A percentile compares a stretch with the other conserved stretches of the same genome.
These are phyloP conservation scores for Aspergillus ellipticus DNA, from an alignment of 495 filamentous ascomycete genomes.

Conservation along the genomic window DNA sequence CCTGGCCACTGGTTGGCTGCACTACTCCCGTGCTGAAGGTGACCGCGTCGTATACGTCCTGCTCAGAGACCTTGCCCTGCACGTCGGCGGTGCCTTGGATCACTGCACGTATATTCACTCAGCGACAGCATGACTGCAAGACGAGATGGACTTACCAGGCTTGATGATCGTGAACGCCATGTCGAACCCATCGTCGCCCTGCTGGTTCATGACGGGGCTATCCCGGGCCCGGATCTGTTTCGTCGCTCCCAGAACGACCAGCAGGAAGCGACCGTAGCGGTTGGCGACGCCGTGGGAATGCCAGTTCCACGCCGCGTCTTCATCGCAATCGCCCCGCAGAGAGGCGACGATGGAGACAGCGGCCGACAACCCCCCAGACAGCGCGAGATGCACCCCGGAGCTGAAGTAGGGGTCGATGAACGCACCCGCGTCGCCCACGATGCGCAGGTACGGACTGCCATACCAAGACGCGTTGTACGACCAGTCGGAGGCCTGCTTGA, in stretches of 20 bases:
- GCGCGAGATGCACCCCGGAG: conserved; percentile 37
- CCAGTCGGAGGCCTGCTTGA: conserved; percentile 39
- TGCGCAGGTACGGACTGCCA: conserved; percentile 29
- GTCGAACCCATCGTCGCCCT: conserved; percentile 9
- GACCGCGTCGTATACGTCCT: background rate
- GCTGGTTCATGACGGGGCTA: background rate
- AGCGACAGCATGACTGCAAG: too few relatives aligned
- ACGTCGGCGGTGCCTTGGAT: background rate
- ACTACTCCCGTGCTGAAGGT: background rate
- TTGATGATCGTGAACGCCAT: background rate
- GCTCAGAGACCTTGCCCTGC: background rate
- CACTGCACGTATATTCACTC: too few relatives aligned
- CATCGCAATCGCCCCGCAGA: background rate
- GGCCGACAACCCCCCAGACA: conserved; percentile 32
- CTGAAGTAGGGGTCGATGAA: conserved; percentile 46
- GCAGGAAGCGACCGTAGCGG: background rate
- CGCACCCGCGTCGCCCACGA: conserved; percentile 42
- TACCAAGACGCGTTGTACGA: conserved; percentile 40
- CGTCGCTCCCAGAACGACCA: background rate
- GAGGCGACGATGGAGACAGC: conserved; percentile 13
- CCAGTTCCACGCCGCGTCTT: background rate
- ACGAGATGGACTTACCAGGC: background rate
- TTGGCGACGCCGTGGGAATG: background rate
- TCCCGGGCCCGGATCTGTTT: background rate
- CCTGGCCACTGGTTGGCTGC: too few relatives aligned